A percentile compares a stretch with the other conserved stretches of the same genome.
Conservation (phyloP, 495 filamentous ascomycete species). For the Podospora tetraspora region DNA sequence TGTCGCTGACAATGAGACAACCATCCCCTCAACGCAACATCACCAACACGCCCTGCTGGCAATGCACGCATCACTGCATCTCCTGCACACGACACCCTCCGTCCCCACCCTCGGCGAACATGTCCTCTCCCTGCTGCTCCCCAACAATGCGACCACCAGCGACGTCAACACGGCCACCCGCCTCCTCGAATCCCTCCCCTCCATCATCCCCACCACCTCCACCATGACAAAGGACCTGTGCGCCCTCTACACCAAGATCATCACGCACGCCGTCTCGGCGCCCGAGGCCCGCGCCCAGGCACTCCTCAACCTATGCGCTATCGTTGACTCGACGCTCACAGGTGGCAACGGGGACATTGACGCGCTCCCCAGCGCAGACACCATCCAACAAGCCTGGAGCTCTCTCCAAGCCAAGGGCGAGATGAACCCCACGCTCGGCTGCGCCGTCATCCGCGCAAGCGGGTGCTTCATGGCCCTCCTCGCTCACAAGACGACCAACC, state of each 20-base stretch:
- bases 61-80: background rate
- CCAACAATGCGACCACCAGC: conserved; percentile 1
- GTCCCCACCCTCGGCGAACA: background rate
- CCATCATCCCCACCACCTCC: conserved; percentile 21
- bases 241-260: conserved; percentile 25
- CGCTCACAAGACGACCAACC: background rate
- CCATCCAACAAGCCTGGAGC: conserved; percentile 27
- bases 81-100: background rate
- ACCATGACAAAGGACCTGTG: conserved; percentile 17
- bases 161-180: conserved; percentile 30
- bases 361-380: conserved; percentile 22
- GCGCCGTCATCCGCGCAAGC: conserved; percentile 41
- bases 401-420: conserved; percentile 27
- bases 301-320: conserved; percentile 30
- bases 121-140: background rate
- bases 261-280: conserved; percentile 12
- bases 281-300: conserved; percentile 37
- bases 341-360: background rate
- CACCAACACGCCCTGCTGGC: background rate
- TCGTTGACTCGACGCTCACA: conserved; percentile 29
- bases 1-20: background rate
- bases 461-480: conserved; percentile 38
- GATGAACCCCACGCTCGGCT: conserved; percentile 40
- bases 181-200: conserved; percentile 21
- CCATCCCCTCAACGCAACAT: background rate